Evolutionary conservation across 2,329 filamentous ascomycete species (phyloP).

Genomic region (Rhinocladiella similis): DNA sequence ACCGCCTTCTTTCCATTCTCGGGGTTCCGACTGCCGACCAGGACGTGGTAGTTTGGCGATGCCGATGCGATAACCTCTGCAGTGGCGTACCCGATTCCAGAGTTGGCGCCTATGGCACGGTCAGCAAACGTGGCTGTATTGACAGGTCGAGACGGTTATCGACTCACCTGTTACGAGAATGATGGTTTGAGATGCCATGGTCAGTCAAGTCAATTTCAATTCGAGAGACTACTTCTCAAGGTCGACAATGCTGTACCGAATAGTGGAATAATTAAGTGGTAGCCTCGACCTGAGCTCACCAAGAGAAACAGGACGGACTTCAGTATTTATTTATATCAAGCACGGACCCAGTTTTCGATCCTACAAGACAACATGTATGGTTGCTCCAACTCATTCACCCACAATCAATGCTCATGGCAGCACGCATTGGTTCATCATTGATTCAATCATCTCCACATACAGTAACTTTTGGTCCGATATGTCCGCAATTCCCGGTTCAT

Average conservation of each 20-base stretch:
- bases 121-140: background rate
- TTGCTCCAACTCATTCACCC: too few species aligned
- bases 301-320: too few species aligned
- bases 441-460: background rate
- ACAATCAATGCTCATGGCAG: too few species aligned
- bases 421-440: background rate
- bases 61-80: conserved; percentile 24
- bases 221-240: background rate
- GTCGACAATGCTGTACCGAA: too few species aligned
- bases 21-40: conserved; percentile 14
- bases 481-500: background rate
- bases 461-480: background rate
- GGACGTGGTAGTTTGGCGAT: conserved; percentile 27
- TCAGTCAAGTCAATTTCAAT: background rate
- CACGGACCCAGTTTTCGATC: too few species aligned
- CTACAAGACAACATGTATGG: too few species aligned
- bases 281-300: too few species aligned
- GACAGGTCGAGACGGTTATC: background rate
- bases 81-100: conserved; percentile 30
- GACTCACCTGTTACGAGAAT: background rate
- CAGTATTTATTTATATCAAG: too few species aligned
- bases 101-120: conserved; percentile 28
- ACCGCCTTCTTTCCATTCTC: conserved; percentile 14
- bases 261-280: too few species aligned
- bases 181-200: background rate